These are phyloP conservation scores for Flaveria trinervia DNA, from an alignment of 129 eudicot genomes.

Conservation along the genomic window DNA sequence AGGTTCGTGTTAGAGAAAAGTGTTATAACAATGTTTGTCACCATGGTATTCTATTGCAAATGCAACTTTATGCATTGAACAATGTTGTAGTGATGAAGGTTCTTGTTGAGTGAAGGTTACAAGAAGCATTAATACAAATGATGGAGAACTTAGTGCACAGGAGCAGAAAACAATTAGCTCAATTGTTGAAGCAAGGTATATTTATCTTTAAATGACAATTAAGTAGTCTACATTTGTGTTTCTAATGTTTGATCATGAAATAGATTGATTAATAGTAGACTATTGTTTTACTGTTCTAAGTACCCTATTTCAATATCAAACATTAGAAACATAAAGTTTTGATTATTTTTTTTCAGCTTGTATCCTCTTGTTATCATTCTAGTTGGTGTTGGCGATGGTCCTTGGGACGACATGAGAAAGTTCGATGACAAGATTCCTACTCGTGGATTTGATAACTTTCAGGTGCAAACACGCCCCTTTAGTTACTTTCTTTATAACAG, in stretches of 20 bases:
- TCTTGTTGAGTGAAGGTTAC: slow-evolving; percentile 55
- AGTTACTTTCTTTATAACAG: neutral
- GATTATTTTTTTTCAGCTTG: slow-evolving; percentile 32
- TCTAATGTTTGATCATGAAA: neutral
- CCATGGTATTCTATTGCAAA: neutral
- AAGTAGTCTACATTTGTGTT: neutral
- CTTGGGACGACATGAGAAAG: slow-evolving; percentile 84
- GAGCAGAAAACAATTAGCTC: slow-evolving; percentile 63
- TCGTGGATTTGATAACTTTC: slow-evolving; percentile 77
- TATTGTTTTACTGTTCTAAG: neutral
- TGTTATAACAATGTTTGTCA: no score
- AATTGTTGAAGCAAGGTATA: slow-evolving; percentile 72
- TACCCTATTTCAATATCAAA: neutral
- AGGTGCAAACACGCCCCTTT: slow-evolving; percentile 34
- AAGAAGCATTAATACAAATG: slow-evolving; percentile 53
- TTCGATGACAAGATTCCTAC: slow-evolving; percentile 79
- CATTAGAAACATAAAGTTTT: neutral
- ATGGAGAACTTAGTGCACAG: slow-evolving; percentile 58
- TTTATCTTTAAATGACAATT: slow-evolving; percentile 1
- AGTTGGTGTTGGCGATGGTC: slow-evolving; percentile 89
- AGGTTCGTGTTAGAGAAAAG: slow-evolving; percentile 37
- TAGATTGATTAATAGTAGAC: no score
- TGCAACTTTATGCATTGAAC: neutral
- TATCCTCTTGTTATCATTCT: slow-evolving; percentile 73
- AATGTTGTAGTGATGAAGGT: slow-evolving; percentile 7